These are phyloP conservation scores for Eimeria maxima DNA, from an alignment of 169 alveolate species.

Conservation along the genomic window DNA sequence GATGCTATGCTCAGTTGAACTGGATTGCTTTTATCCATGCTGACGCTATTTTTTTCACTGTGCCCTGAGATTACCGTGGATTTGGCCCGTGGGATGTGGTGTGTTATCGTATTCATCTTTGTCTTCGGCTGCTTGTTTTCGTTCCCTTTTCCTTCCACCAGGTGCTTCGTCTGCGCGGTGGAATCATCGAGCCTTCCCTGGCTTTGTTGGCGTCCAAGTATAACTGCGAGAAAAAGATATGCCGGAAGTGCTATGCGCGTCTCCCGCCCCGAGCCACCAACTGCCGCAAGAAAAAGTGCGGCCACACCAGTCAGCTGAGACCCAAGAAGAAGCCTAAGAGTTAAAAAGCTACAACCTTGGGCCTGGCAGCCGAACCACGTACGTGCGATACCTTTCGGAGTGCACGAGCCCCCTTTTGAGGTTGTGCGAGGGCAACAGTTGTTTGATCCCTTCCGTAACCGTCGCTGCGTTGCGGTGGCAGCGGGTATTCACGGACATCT, in stretches of 20 bases:
- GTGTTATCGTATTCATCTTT: neutral
- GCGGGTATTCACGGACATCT: no score
- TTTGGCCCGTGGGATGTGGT: neutral
- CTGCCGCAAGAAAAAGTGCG: slow-evolving; percentile 99
- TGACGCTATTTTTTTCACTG: neutral
- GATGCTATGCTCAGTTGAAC: no score
- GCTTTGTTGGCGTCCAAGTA: slow-evolving; percentile 99
- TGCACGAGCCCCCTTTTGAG: neutral
- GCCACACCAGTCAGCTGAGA: slow-evolving; percentile 99
- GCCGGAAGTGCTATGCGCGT: slow-evolving; percentile 99
- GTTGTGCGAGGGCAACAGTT: neutral
- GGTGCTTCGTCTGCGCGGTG: slow-evolving; percentile 99
- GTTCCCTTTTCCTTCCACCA: neutral
- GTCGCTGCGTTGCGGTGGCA: neutral
- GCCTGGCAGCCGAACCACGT: neutral
- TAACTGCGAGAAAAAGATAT: slow-evolving; percentile 99
- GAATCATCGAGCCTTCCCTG: slow-evolving; percentile 99
- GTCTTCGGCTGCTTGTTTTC: no score
- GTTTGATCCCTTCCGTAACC: neutral
- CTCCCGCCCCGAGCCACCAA: slow-evolving; percentile 99
- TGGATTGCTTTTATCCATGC: no score
- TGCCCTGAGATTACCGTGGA: neutral
- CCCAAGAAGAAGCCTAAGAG: slow-evolving; percentile 99
- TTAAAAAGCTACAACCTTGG: neutral
- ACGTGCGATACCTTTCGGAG: neutral